Evolutionary conservation across 495 filamentous ascomycete genomes (phyloP).

Genomic region (Penicillium argentinense): DNA sequence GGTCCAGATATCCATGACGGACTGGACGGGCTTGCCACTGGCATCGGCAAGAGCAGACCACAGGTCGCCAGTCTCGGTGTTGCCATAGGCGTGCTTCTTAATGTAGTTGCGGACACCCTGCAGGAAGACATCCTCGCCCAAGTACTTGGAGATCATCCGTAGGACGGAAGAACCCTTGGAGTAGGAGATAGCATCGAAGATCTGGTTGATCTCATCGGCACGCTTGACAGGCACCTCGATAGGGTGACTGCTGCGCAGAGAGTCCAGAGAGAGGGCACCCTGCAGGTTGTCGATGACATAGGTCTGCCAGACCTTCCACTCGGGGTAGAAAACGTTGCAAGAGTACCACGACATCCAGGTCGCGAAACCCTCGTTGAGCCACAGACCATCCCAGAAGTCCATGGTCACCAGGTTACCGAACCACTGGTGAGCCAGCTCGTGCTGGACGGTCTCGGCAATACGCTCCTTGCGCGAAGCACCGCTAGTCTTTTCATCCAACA

Average conservation of each 20-base stretch:
- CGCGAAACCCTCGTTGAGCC: conserved; percentile 98
- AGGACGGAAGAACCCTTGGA: conserved; percentile 94
- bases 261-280: conserved; percentile 83
- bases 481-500: conserved; percentile 88
- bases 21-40: conserved; percentile 83
- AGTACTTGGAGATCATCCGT: conserved; percentile 94
- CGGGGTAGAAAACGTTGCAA: conserved; percentile 78
- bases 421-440: conserved; percentile 98
- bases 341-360: conserved; percentile 78
- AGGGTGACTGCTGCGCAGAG: conserved; percentile 90
- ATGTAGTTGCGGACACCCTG: conserved; percentile 90
- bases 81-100: conserved; percentile 87
- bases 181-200: conserved; percentile 98
- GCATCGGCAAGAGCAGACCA: conserved; percentile 89
- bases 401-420: conserved; percentile 99
- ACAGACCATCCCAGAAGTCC: conserved; percentile 99
- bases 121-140: conserved; percentile 91
- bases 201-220: conserved; percentile 95
- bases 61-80: conserved; percentile 76
- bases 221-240: conserved; percentile 96
- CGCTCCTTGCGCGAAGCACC: conserved; percentile 92
- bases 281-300: conserved; percentile 92
- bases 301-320: conserved; percentile 98
- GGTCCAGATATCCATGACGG: conserved; percentile 70
- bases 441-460: conserved; percentile 91